These are phyloP conservation scores for Yarrowia sp. DNA, from an alignment of 805 yeast genomes.

Conservation along the genomic window DNA sequence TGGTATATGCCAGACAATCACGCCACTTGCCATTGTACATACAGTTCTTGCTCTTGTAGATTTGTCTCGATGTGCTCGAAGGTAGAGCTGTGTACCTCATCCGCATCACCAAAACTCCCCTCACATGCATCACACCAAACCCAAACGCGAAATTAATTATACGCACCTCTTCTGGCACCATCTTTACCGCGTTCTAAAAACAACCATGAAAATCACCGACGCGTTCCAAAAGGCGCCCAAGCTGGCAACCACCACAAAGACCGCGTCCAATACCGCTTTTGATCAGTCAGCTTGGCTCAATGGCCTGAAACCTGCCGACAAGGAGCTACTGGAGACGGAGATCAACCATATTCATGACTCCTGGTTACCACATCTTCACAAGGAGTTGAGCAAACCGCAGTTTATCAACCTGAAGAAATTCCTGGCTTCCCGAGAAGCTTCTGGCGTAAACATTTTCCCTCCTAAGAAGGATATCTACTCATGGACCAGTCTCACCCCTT, in stretches of 20 bases:
- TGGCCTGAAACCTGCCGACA: constrained; percentile 48
- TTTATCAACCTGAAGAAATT: constrained; percentile 70
- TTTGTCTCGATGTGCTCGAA: too few species aligned
- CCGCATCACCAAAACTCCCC: too few species aligned
- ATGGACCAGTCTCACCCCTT: constrained; percentile 85
- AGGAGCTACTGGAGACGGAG: constrained; percentile 58
- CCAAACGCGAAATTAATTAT: constrained; percentile 15
- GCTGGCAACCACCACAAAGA: not conserved
- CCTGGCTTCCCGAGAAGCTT: constrained; percentile 46
- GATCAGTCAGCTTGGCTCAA: constrained; percentile 44
- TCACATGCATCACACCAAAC: not conserved
- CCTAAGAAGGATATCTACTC: constrained; percentile 75
- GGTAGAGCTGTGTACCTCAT: too few species aligned
- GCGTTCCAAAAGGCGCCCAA: constrained; percentile 9
- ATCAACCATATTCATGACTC: constrained; percentile 64
- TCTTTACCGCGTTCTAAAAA: not conserved
- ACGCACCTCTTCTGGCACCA: not conserved
- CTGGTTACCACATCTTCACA: constrained; percentile 70
- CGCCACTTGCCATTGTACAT: too few species aligned
- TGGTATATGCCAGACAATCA: too few species aligned
- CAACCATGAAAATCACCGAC: constrained; percentile 20
- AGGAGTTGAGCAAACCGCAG: constrained; percentile 79
- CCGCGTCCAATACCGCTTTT: not conserved
- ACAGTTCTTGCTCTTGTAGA: too few species aligned
- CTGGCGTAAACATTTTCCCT: constrained; percentile 65